Base-by-base conservation (phyloP, 2,329 filamentous ascomycete genomes). In the Cercospora berteroae region DNA sequence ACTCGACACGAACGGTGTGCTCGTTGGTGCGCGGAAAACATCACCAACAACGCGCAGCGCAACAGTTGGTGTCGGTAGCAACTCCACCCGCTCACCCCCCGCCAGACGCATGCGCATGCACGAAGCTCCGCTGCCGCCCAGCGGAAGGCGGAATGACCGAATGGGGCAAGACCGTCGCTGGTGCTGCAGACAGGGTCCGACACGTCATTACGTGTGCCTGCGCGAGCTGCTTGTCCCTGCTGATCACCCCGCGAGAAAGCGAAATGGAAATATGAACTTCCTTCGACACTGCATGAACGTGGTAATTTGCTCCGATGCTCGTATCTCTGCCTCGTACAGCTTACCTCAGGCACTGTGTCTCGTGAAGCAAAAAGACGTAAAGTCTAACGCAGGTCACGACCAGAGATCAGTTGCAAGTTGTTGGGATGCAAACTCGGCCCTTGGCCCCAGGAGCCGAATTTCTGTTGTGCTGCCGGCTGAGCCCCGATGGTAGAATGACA, bases 201-300 rank as follows among this genome's bases (percentile, higher is more conserved):
- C 13, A 25, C 52, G 25, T 57, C 13, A 31, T 57, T 25, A 7
- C 16, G 25, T 16, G 27, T 56, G 25, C 25, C 29, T n/a, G 52
- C 25, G 23, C 3, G 52, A 13, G 48, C 20, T 56, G 13, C 23
- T 9, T 27, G 52, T 18, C 16, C 52, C 23, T n/a, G 23, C 13
- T 23, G 25, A 57, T 57, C 44, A 50, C 44, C 18, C 44, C 44
- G 20, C 36, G n/a, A n/a, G 48, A 52, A 25, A 9, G 20, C 55
- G 12, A 9, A 44, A 12, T 76, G 75, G 75, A 77, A 76, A 66
- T 74, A 74, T 18, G 50, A 66, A 58, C 71, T 77, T 48, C 74
- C 74, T 36, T n/a, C 36, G 13, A n/a, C 36, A n/a, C 16, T n/a
- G 36, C 36, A n/a, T 42, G 36, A 42, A 42, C 36, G 36, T n/a